phyloP scores from a whole-genome alignment of 2,329 filamentous ascomycete genomes.

The Myriosclerotinia duriaeana region DNA sequence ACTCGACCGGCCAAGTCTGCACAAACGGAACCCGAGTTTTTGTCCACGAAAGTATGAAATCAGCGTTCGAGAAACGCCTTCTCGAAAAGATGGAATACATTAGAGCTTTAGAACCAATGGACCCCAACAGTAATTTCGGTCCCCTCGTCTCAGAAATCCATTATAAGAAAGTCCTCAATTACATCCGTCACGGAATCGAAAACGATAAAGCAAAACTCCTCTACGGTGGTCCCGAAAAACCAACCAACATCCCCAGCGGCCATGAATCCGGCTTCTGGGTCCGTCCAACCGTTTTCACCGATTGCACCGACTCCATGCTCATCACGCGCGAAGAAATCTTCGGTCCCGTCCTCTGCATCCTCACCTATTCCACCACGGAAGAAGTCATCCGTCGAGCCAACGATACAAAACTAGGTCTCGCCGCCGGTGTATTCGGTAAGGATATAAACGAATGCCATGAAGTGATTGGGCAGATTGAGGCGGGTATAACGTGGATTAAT shows the following conservation, averaged over 20 bases:
- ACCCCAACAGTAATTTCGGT: slow-evolving; percentile 75
- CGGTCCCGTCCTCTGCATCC: slow-evolving; percentile 79
- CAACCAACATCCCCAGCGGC: slow-evolving; percentile 43
- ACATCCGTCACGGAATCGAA: slow-evolving; percentile 74
- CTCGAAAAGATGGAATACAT: slow-evolving; percentile 68
- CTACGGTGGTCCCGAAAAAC: slow-evolving; percentile 65
- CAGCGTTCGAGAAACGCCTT: slow-evolving; percentile 66
- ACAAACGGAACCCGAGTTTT: slow-evolving; percentile 91
- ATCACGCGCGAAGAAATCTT: slow-evolving; percentile 85
- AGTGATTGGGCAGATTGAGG: slow-evolving; percentile 69
- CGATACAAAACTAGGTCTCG: slow-evolving; percentile 72
- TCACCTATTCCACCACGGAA: slow-evolving; percentile 68
- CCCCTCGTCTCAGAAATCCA: slow-evolving; percentile 76
- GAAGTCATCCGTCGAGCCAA: slow-evolving; percentile 74
- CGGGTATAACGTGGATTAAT: slow-evolving; percentile 90
- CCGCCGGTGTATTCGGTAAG: slow-evolving; percentile 78
- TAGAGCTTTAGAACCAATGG: slow-evolving; percentile 70
- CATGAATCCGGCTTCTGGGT: slow-evolving; percentile 73
- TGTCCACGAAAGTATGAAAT: slow-evolving; percentile 65
- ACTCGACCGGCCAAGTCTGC: slow-evolving; percentile 86
- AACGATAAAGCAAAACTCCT: slow-evolving; percentile 72
- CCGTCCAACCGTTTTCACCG: slow-evolving; percentile 77
- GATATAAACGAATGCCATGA: slow-evolving; percentile 73
- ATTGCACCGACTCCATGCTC: slow-evolving; percentile 80
- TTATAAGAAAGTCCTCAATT: slow-evolving; percentile 72